These are phyloP conservation scores for Trichosanthes cucumerina DNA, from an alignment of 306 rosid species.

Conservation along the genomic window DNA sequence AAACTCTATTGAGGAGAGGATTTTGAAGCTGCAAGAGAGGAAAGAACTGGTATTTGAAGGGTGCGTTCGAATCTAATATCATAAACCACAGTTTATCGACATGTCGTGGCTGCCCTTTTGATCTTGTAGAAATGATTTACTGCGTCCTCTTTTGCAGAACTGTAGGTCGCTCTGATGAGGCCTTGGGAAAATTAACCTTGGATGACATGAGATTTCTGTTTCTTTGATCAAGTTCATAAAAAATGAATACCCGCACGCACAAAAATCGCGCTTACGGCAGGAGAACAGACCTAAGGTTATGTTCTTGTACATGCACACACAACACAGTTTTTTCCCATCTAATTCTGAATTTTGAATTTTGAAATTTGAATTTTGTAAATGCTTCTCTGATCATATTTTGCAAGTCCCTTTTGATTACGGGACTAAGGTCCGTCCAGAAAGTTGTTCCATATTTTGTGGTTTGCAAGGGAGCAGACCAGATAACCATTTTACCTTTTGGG, in stretches of 20 bases:
- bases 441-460: not conserved
- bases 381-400: not conserved
- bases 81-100: not conserved
- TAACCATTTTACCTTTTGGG: not conserved
- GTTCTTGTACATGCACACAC: not conserved
- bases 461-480: not conserved
- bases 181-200: constrained; percentile 63
- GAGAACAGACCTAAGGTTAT: not conserved
- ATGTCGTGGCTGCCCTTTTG: not conserved
- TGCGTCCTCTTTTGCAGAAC: constrained; percentile 36
- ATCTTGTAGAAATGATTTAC: not conserved
- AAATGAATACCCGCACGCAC: not conserved
- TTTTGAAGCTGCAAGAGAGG: constrained; percentile 81
- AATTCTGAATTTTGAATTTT: not conserved
- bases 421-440: not conserved
- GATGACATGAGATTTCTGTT: constrained; percentile 62
- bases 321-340: not conserved
- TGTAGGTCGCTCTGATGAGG: constrained; percentile 60
- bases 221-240: constrained; percentile 10
- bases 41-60: constrained; percentile 92
- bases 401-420: not conserved
- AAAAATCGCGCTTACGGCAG: not conserved
- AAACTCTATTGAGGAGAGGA: constrained; percentile 87
- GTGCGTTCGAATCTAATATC: constrained; percentile 24
- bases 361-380: not conserved